Conservation (phyloP, 495 filamentous ascomycete genomes). For the Mytilinidion resinicola region DNA sequence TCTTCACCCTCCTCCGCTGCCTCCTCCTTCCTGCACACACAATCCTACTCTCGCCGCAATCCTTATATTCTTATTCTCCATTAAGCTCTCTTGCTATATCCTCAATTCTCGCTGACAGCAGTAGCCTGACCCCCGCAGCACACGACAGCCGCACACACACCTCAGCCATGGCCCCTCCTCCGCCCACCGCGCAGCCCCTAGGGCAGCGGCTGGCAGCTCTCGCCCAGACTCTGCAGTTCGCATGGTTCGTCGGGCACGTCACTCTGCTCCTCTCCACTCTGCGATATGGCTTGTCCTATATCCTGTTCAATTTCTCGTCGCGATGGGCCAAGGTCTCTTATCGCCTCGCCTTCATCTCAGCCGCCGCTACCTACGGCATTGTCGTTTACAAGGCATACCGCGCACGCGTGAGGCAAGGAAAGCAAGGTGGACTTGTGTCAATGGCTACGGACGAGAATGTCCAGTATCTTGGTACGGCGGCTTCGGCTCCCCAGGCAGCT, state of each 20-base stretch:
- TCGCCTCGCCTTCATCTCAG: slow-evolving; percentile 80
- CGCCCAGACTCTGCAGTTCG: slow-evolving; percentile 80
- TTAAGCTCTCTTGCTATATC: slow-evolving; percentile 6
- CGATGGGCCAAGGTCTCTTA: slow-evolving; percentile 73
- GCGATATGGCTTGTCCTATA: slow-evolving; percentile 74
- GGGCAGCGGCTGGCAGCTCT: slow-evolving; percentile 66
- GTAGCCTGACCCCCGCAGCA: slow-evolving; percentile 5
- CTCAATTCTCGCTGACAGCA: slow-evolving; percentile 1
- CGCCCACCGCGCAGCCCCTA: slow-evolving; percentile 62
- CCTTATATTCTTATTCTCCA: background rate
- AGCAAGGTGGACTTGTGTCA: slow-evolving; percentile 51
- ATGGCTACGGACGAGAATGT: slow-evolving; percentile 87
- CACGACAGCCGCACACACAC: slow-evolving; percentile 8
- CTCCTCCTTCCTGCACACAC: background rate
- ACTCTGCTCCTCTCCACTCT: slow-evolving; percentile 73
- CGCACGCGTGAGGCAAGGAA: slow-evolving; percentile 56
- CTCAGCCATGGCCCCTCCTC: slow-evolving; percentile 68
- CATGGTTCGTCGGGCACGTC: slow-evolving; percentile 89
- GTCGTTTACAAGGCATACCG: slow-evolving; percentile 98
- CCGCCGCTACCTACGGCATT: slow-evolving; percentile 90
- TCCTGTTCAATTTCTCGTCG: slow-evolving; percentile 74
- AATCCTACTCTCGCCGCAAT: slow-evolving; percentile 5
- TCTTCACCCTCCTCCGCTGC: slow-evolving; percentile 1
- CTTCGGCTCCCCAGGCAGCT: background rate
- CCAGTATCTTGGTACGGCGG: slow-evolving; percentile 81